phyloP scores from a whole-genome alignment of 805 yeast genomes.

The Yarrowia bubula region DNA sequence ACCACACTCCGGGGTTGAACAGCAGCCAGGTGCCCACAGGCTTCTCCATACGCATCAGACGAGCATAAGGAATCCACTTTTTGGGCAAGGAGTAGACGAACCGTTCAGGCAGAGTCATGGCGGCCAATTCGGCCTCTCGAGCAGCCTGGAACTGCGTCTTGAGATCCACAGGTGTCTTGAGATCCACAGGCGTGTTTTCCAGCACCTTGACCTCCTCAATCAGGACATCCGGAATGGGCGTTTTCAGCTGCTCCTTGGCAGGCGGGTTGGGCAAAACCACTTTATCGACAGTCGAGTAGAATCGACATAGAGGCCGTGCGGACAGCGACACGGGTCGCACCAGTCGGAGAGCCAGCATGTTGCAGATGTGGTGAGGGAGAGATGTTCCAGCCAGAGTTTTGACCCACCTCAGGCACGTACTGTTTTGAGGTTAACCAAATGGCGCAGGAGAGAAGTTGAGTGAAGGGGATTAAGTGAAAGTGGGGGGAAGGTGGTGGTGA shows the following conservation, averaged over 20 bases:
- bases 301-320: not conserved
- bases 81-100: conserved; percentile 54
- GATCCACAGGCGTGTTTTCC: conserved; percentile 4
- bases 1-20: conserved; percentile 86
- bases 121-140: conserved; percentile 9
- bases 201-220: not conserved
- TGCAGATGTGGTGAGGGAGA: not conserved
- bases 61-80: conserved; percentile 83
- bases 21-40: conserved; percentile 94
- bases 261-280: not conserved
- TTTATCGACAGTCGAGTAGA: not conserved
- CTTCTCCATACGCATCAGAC: conserved; percentile 84
- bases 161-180: not conserved
- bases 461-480: too few relatives aligned
- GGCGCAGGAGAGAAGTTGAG: too few relatives aligned
- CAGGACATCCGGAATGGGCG: not conserved
- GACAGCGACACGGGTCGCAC: not conserved
- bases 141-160: conserved; percentile 11
- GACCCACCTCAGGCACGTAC: conserved; percentile 10
- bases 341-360: conserved; percentile 11
- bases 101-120: conserved; percentile 36
- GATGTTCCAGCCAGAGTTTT: too few relatives aligned
- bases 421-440: conserved; percentile 11
- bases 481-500: too few relatives aligned
- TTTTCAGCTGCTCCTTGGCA: not conserved